A percentile compares a stretch with the other conserved stretches of the same genome.
Evolutionary conservation across 805 yeast species (phyloP).

Genomic region (Myxozyma kluyveri): DNA sequence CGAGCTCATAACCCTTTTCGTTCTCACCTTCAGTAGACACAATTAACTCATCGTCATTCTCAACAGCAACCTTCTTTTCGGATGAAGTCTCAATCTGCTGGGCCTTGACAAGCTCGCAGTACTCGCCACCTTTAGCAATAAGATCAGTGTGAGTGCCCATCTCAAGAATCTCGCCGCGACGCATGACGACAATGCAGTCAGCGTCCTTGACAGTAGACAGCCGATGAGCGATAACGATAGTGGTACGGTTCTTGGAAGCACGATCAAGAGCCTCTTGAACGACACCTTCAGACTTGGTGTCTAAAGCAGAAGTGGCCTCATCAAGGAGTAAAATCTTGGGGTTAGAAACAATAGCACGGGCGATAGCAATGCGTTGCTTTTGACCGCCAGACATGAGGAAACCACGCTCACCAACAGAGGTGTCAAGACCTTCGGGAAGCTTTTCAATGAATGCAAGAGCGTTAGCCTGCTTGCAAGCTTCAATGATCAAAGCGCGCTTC

Average conservation of each 20-base stretch:
- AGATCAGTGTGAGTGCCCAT: constrained; percentile 40
- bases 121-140: constrained; percentile 30
- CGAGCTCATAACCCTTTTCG: constrained; percentile 12
- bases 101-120: constrained; percentile 36
- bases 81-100: constrained; percentile 30
- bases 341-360: constrained; percentile 55
- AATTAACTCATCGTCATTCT: background rate
- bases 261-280: constrained; percentile 52
- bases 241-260: constrained; percentile 41
- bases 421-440: constrained; percentile 55
- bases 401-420: constrained; percentile 53
- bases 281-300: constrained; percentile 58
- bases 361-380: constrained; percentile 61
- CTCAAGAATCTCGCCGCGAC: constrained; percentile 46
- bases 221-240: constrained; percentile 54
- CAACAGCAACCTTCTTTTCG: constrained; percentile 22
- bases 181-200: constrained; percentile 47
- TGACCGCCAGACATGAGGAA: constrained; percentile 69
- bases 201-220: constrained; percentile 52
- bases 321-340: constrained; percentile 58
- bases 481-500: constrained; percentile 40
- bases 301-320: constrained; percentile 68
- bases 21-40: constrained; percentile 15
- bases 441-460: constrained; percentile 49
- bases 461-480: constrained; percentile 54